Evolutionary conservation across 2,329 filamentous ascomycete genomes (phyloP), one percentile per base, ranked within the genome.

Genomic region (Cercospora zeina): DNA sequence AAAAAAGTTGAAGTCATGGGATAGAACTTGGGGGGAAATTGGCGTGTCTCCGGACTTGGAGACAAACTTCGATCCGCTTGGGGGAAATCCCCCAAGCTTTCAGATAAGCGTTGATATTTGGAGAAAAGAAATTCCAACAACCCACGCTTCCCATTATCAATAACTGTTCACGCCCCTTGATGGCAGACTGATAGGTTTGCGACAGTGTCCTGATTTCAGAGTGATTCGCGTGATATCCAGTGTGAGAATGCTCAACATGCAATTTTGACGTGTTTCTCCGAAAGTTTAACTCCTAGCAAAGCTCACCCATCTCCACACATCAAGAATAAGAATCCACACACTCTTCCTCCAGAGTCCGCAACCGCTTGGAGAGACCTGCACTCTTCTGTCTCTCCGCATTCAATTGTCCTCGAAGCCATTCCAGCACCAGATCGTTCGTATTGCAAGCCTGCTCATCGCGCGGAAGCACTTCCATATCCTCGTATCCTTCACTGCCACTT

Each of bases 311-410:
- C 24, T 27, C 24, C 24, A 3, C 24, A 27, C 6, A n/a, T n/a
- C n/a, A 3, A 27, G 24, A 3, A 27, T 27, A 31, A 19, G 37
- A 49, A 49, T 60, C 58, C n/a, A 37, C 33, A n/a, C 36, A 39
- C 49, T 60, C 33, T 16, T 60, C 36, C 30, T 60, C 49, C 16
- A 60, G 31, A 10, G 58, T 60, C 3, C 37, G 19, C 5, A 60
- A 33, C 3, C 58, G 47, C 37, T 49, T 30, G 0, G 33, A 24
- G 13, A 60, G 50, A 1, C n/a, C 33, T 8, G 58, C 50, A 2
- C 19, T 54, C 19, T 45, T 60, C 5, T 13, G 24, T 27, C 31
- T 60, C 27, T 54, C 58, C 4, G 34, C 58, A 3, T 14, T 27
- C 11, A 60, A 24, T 16, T 60, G 58, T n/a, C 19, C 24, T 13